Conservation (phyloP, 2,329 filamentous ascomycete genomes). For the Xylaria sp. region DNA sequence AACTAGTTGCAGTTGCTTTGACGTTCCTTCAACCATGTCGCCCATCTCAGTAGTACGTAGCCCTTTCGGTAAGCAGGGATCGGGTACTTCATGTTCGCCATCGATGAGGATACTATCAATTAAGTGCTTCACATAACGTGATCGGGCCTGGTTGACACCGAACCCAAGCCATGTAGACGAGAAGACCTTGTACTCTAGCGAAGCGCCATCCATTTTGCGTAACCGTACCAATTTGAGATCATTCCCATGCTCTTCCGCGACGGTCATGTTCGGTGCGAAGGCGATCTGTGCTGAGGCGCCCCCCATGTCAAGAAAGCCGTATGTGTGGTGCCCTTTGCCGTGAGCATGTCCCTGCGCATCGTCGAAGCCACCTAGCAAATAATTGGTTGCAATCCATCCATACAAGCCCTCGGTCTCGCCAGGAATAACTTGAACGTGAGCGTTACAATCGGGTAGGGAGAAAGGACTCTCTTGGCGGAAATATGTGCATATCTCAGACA, state of each 20-base stretch:
- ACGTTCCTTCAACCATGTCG: conserved; percentile 57
- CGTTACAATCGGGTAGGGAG: conserved; percentile 85
- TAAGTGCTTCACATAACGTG: conserved; percentile 84
- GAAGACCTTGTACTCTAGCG: conserved; percentile 88
- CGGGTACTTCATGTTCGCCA: conserved; percentile 76
- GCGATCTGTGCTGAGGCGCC: conserved; percentile 98
- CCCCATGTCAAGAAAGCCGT: conserved; percentile 98
- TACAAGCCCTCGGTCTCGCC: conserved; percentile 97
- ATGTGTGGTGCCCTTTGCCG: conserved; percentile 90
- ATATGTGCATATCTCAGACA: conserved; percentile 85
- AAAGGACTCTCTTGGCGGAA: conserved; percentile 81
- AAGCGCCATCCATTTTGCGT: conserved; percentile 81
- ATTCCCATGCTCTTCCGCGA: conserved; percentile 87
- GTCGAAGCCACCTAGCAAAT: conserved; percentile 91
- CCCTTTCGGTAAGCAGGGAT: conserved; percentile 88
- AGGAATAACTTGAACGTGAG: conserved; percentile 93
- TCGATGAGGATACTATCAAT: conserved; percentile 71
- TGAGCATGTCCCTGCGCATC: conserved; percentile 78
- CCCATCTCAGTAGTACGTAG: conserved; percentile 80
- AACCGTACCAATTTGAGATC: conserved; percentile 88
- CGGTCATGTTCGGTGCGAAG: conserved; percentile 93
- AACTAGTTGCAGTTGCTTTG: conserved; percentile 67
- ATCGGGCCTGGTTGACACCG: conserved; percentile 92
- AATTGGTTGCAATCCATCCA: conserved; percentile 97
- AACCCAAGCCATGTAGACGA: conserved; percentile 97